A percentile compares a stretch with the other conserved stretches of the same genome.
These are phyloP conservation scores for Sugiyamaella castrensis DNA, from an alignment of 1,139 yeast genomes.

Conservation along the genomic window DNA sequence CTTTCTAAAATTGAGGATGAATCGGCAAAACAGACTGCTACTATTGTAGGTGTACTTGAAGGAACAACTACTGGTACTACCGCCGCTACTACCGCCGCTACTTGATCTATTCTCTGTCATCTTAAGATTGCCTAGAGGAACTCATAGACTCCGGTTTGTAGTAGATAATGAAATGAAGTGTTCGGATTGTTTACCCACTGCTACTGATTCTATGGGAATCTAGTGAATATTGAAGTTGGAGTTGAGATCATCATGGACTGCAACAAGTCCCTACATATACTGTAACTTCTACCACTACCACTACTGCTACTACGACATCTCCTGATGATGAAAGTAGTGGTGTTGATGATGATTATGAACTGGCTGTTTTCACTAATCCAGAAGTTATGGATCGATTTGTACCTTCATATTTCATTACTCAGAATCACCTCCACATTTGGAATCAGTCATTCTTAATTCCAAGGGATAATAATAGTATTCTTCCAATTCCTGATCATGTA, in stretches of 20 bases:
- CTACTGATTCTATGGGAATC: slow-evolving; percentile 98
- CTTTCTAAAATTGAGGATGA: slow-evolving; percentile 39
- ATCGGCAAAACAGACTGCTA: no score
- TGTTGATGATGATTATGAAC: slow-evolving; percentile 36
- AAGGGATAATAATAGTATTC: slow-evolving; percentile 58
- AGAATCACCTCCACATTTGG: slow-evolving; percentile 91
- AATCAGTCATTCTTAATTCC: slow-evolving; percentile 85
- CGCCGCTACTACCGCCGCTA: no score
- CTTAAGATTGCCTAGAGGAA: slow-evolving; percentile 70
- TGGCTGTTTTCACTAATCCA: slow-evolving; percentile 67
- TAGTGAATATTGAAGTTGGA: slow-evolving; percentile 88
- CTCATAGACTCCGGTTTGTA: slow-evolving; percentile 89
- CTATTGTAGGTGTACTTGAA: slow-evolving; percentile 34
- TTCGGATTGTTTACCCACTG: slow-evolving; percentile 84
- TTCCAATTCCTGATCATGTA: slow-evolving; percentile 93
- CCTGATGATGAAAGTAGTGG: not conserved
- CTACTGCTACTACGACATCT: no score
- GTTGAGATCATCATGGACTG: slow-evolving; percentile 8
- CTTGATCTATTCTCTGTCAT: slow-evolving; percentile 47
- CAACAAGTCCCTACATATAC: slow-evolving; percentile 2
- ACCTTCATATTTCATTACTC: slow-evolving; percentile 58
- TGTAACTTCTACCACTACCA: not conserved
- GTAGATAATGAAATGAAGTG: slow-evolving; percentile 93
- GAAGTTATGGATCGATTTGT: slow-evolving; percentile 42
- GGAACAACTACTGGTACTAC: not conserved